Evolutionary conservation across 176 grass and related monocot species (phyloP).

Genomic region (Raddia distichophylla): DNA sequence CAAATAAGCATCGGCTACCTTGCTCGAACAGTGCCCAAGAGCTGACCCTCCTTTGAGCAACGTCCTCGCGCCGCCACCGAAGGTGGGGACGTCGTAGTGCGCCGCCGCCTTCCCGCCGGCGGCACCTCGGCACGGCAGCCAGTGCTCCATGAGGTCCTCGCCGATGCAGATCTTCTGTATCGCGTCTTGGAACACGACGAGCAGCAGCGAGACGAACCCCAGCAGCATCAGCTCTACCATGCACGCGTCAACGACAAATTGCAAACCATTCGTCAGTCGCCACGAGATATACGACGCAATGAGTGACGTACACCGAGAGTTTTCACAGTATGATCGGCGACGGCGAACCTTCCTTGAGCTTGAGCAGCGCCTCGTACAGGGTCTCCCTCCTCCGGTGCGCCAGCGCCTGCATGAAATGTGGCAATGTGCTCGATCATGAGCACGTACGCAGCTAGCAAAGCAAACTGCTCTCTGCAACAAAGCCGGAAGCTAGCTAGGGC

Average conservation of each 20-base stretch:
- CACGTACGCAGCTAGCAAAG: neutral
- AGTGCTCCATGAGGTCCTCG: slow-evolving; percentile 51
- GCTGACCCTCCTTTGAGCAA: slow-evolving; percentile 34
- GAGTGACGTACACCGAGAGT: too few relatives aligned
- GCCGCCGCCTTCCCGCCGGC: neutral
- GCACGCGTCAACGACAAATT: too few relatives aligned
- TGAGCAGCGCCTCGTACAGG: slow-evolving; percentile 69
- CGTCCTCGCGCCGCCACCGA: slow-evolving; percentile 33
- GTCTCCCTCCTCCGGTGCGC: slow-evolving; percentile 52
- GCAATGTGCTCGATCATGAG: too few relatives aligned
- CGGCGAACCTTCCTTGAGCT: slow-evolving; percentile 83
- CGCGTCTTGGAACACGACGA: slow-evolving; percentile 56
- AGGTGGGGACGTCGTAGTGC: slow-evolving; percentile 8
- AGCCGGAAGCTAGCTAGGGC: too few relatives aligned
- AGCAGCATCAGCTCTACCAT: slow-evolving; percentile 80
- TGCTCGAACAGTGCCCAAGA: slow-evolving; percentile 37
- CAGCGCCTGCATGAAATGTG: slow-evolving; percentile 33
- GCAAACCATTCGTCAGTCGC: too few relatives aligned
- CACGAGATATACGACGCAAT: too few relatives aligned
- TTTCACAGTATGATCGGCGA: neutral
- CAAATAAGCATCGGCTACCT: slow-evolving; percentile 5
- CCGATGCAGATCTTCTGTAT: slow-evolving; percentile 68
- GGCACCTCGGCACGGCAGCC: slow-evolving; percentile 50
- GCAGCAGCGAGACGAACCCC: slow-evolving; percentile 80
- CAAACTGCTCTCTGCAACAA: neutral